Evolutionary conservation across 495 filamentous ascomycete species (phyloP).

Genomic region (Aspergillus affinis): DNA sequence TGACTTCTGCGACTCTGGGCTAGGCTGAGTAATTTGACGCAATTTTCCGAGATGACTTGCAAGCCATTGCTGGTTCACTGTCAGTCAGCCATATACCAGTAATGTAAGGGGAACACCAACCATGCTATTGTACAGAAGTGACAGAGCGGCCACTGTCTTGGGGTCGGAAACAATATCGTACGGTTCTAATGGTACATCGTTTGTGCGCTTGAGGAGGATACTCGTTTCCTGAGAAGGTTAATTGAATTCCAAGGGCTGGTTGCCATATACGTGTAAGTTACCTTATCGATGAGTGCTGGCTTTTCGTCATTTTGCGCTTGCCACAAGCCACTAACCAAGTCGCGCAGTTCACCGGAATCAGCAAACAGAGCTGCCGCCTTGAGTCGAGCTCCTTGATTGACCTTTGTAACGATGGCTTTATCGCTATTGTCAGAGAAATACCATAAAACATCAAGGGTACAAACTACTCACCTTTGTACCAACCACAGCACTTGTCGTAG

Average conservation of each 20-base stretch:
- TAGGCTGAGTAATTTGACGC: constrained; percentile 62
- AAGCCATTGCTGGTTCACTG: constrained; percentile 73
- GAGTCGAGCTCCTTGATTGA: constrained; percentile 47
- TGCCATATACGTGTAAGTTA: constrained; percentile 16
- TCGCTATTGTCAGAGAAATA: constrained; percentile 4
- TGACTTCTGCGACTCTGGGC: constrained; percentile 42
- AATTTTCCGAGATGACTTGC: constrained; percentile 73
- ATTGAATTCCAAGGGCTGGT: neutral
- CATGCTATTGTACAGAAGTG: constrained; percentile 93
- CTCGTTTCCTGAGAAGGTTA: constrained; percentile 56
- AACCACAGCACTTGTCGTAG: constrained; percentile 85
- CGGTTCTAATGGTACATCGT: constrained; percentile 61
- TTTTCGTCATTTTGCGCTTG: constrained; percentile 34
- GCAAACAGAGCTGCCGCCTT: constrained; percentile 74
- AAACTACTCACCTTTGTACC: constrained; percentile 67
- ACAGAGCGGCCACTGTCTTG: constrained; percentile 79
- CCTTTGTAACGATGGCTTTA: constrained; percentile 44
- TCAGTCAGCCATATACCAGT: constrained; percentile 22
- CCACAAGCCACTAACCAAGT: constrained; percentile 64
- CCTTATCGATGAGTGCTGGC: constrained; percentile 41
- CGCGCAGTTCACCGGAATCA: constrained; percentile 64
- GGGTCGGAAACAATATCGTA: constrained; percentile 87
- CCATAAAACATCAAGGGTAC: neutral
- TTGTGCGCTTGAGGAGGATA: constrained; percentile 63
- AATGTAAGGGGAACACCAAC: constrained; percentile 25